These are phyloP conservation scores for Fragosphaeria purpurea DNA, from an alignment of 2,329 filamentous ascomycete genomes.

Conservation along the genomic window DNA sequence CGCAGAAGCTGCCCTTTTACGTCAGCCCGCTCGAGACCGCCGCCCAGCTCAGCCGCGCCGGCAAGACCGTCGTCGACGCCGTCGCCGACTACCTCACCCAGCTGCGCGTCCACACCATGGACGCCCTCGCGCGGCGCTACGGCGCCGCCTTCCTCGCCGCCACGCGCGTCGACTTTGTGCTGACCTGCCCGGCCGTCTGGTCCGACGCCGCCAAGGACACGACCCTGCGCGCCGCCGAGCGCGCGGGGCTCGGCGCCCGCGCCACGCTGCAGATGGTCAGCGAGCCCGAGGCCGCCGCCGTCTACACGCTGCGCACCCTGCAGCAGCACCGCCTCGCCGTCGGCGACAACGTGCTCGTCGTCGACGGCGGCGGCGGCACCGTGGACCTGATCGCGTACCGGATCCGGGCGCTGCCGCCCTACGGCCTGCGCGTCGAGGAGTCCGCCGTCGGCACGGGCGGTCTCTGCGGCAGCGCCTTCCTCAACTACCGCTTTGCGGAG, in stretches of 20 bases:
- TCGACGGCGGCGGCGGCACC: slow-evolving; percentile 52
- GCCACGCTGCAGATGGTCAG: slow-evolving; percentile 69
- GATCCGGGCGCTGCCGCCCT: slow-evolving; percentile 60
- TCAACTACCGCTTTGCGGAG: slow-evolving; percentile 75
- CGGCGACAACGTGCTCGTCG: slow-evolving; percentile 56
- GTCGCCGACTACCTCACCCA: slow-evolving; percentile 71
- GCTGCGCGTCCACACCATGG: slow-evolving; percentile 68
- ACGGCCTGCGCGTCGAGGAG: slow-evolving; percentile 56
- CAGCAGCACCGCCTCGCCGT: slow-evolving; percentile 63
- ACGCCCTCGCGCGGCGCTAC: slow-evolving; percentile 63
- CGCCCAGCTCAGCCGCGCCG: slow-evolving; percentile 61
- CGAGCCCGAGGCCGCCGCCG: slow-evolving; percentile 70
- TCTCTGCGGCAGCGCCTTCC: slow-evolving; percentile 66
- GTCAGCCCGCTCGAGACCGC: slow-evolving; percentile 69
- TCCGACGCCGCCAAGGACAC: slow-evolving; percentile 78
- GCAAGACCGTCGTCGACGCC: slow-evolving; percentile 69
- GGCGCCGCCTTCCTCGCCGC: slow-evolving; percentile 69
- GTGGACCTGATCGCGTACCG: slow-evolving; percentile 75
- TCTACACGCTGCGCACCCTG: slow-evolving; percentile 71
- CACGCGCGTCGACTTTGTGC: slow-evolving; percentile 67
- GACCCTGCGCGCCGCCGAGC: slow-evolving; percentile 65
- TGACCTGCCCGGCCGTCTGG: slow-evolving; percentile 79
- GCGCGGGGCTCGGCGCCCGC: slow-evolving; percentile 64
- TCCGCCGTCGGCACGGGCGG: slow-evolving; percentile 71
- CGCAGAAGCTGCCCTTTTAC: slow-evolving; percentile 72